Base-by-base conservation (phyloP, 2,329 filamentous ascomycete species). In the Paecilomyces niveus region DNA sequence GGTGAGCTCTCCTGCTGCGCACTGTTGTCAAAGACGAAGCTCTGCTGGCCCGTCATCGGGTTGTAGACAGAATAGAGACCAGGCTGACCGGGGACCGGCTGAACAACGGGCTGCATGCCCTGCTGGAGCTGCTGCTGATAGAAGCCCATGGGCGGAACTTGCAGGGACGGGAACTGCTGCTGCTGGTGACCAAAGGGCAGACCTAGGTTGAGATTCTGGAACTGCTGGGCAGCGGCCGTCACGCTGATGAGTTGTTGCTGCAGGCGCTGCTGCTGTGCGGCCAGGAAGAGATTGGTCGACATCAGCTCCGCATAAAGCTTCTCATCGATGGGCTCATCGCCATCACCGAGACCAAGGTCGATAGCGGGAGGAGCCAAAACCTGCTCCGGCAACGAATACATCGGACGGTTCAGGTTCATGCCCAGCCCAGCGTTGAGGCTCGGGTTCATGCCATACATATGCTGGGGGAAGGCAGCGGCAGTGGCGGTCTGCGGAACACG, bases 221-320 rank as follows among this genome's bases (percentile, higher is more conserved):
- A 89, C 74, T 92, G 89, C 75, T 92, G 89, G 60, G 90, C 89
- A 39, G 89, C 89, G 56, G 87, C 86, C 68, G 93, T 94, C 24
- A 97, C 86, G 64, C 80, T 89, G 65, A 91, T 85, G 64, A 97
- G 83, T 77, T 97, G 92, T 77, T 97, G 92, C 77, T 97, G 92
- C 56, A 97, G 85, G 63, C 90, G 89, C 78, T 96, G 92, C 77
- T 97, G 93, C 76, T 96, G 92, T 71, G 96, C 91, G 49, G 92
- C 91, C 55, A 99, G 83, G 70, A 95, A 96, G 72, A 94, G 79
- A 74, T 97, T 96, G 68, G 92, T 95, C 58, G 91, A 89, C 69
- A 97, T 85, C 63, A 97, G 81, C 75, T 96, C 91, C 56, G 92
- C 90, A 65, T 96, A 94, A 56, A 95, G 75, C 61, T 85, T 88